Evolutionary conservation across 2,329 filamentous ascomycete genomes (phyloP), one percentile per base, ranked within the genome.

Genomic region (Paramyrothecium sp.): DNA sequence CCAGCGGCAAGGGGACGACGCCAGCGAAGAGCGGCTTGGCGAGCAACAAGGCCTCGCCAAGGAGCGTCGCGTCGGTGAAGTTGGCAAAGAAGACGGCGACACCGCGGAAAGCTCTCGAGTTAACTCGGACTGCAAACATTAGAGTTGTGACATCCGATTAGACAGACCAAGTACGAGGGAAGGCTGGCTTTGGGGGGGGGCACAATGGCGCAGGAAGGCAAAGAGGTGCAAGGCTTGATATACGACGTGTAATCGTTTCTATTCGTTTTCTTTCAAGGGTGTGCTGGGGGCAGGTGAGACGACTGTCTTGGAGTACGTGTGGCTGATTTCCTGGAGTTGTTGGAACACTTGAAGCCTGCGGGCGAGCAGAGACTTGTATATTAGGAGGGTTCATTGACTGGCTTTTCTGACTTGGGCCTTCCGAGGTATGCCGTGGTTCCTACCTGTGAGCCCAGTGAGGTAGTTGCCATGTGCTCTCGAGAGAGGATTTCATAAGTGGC

Each of bases 51-150:
- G 34, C 54, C 30, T 51, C 54, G 54, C 54, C 57, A 33, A 56
- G 51, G 26, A 51, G 8, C 21, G 21, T 20, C 21, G 21, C 19
- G 19, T 21, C 48, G 33, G 33, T 16, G 30, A 54, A 62, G 46
- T 53, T 54, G n/a, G 50, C 49, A 22, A 51, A 51, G 20, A 61
- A 61, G 33, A 52, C 34, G 7, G 56, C 56, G 3, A 60, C 63
- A 17, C 62, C 65, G 21, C 62, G 63, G 49, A 61, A 61, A 53
- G 63, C 58, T 20, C 23, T 67, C 16, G 60, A 66, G 17, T 44
- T 67, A 26, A 54, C 59, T 17, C 62, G 64, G 20, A 58, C 57
- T 46, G 50, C 54, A 3, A 62, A 67, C 56, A 67, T 68, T 19
- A 56, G 58, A 10, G 62, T 67, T 51, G 58, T 65, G 7, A 47